These are phyloP conservation scores for Termitomyces sp. DNA, from an alignment of 768 basidiomycete species.

Conservation along the genomic window DNA sequence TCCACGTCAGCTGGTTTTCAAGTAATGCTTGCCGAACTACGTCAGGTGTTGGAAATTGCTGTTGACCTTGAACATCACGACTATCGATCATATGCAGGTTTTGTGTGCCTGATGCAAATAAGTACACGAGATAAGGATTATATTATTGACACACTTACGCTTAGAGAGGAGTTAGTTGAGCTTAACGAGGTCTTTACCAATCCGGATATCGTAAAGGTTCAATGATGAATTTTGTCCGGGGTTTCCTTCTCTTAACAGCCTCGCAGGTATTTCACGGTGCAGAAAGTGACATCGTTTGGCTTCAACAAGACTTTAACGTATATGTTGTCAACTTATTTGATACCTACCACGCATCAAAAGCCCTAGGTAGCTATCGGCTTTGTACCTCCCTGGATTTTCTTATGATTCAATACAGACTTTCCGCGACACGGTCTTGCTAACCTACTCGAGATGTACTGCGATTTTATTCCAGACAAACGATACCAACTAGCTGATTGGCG, in stretches of 20 bases:
- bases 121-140: constrained; percentile 82
- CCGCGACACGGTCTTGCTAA: constrained; percentile 80
- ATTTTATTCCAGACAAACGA: constrained; percentile 88
- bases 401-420: constrained; percentile 47
- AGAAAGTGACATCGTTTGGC: constrained; percentile 91
- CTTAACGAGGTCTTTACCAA: constrained; percentile 84
- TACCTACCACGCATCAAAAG: constrained; percentile 90
- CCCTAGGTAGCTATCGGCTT: constrained; percentile 48
- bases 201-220: constrained; percentile 78
- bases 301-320: constrained; percentile 92
- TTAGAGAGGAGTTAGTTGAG: constrained; percentile 69
- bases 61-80: constrained; percentile 95
- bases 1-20: constrained; percentile 51
- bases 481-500: constrained; percentile 99
- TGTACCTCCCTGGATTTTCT: not conserved
- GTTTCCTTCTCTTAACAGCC: not conserved
- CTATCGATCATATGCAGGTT: constrained; percentile 78
- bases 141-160: constrained; percentile 74
- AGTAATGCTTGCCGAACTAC: constrained; percentile 65
- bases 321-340: constrained; percentile 97
- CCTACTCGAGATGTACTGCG: constrained; percentile 83
- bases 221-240: not conserved
- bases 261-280: constrained; percentile 89
- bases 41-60: constrained; percentile 70
- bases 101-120: constrained; percentile 92